phyloP scores from a whole-genome alignment of 192 early-diverging fungal genomes.

The Umbelopsis isabellina region DNA sequence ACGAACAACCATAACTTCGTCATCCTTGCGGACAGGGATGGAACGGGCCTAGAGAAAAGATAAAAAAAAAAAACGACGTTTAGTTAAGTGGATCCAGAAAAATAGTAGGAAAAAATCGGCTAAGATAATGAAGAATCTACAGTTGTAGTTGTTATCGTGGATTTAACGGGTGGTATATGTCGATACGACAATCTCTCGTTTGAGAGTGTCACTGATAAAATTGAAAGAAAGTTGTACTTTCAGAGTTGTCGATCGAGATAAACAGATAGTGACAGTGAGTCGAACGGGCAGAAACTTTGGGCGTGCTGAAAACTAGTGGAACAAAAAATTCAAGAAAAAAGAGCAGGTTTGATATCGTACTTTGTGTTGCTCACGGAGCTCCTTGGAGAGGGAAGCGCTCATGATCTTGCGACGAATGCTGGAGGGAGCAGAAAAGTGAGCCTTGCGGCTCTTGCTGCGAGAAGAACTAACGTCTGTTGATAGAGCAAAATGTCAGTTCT shows the following conservation, averaged over 20 bases:
- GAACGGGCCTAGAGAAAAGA: slow-evolving; percentile 69
- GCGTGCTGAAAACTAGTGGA: background rate
- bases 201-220: too few relatives aligned
- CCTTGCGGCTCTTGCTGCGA: slow-evolving; percentile 93
- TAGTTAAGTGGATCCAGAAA: background rate
- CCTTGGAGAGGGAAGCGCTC: slow-evolving; percentile 96
- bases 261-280: too few relatives aligned
- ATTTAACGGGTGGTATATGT: too few relatives aligned
- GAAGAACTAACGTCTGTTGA: slow-evolving; percentile 82
- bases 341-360: slow-evolving; percentile 48
- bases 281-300: too few relatives aligned
- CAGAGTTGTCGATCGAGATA: too few relatives aligned
- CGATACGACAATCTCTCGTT: too few relatives aligned
- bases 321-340: background rate
- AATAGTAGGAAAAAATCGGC: too few relatives aligned
- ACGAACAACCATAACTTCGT: slow-evolving; percentile 95
- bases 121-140: too few relatives aligned
- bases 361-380: slow-evolving; percentile 95
- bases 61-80: slow-evolving; percentile 23
- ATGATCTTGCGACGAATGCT: slow-evolving; percentile 94
- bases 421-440: slow-evolving; percentile 98
- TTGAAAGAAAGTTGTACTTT: too few relatives aligned
- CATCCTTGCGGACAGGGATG: slow-evolving; percentile 96
- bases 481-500: slow-evolving; percentile 2
- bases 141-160: too few relatives aligned